Base-by-base conservation (phyloP, 495 filamentous ascomycete species). In the Penicillium psychrofluorescens region DNA sequence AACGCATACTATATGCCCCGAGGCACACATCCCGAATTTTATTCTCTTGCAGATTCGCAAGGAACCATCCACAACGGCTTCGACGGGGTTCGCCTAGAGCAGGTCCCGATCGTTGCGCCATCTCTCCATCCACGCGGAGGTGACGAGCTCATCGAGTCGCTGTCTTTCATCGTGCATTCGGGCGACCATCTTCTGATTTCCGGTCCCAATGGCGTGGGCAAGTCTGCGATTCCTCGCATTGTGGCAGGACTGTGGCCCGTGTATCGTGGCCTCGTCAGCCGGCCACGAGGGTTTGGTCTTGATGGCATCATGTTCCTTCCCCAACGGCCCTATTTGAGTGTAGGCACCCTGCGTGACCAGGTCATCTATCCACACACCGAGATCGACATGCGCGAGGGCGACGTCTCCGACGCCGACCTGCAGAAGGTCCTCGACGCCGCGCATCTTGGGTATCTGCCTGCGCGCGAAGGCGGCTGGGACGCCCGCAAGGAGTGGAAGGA, bases 221-320 rank as follows among this genome's bases (percentile, higher is more conserved):
- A 99, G 65, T 86, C 79, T 46, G 85, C 90, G 13, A 88, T 99
- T 44, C 72, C 94, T 0, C 84, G 94, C 27, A 81, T 96, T 27
- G 80, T 95, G 8, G 90, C 91, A 1, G 94, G 94, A 11, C 74
- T 99, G 11, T 99, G 94, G 94, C 94, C 94, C 1, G 84, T 91
- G 11, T 99, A 97, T 54, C 86, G 90, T 27, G 92, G 85, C 15
- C 75, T 99, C 6, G 88, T 95, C 29, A 89, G 84, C 42, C 81
- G 88, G 0, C 94, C 94, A 1, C 83, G 91, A 47, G 73, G 67
- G 13, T 76, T 83, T 27, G 92, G 90, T 22, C 71, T 84, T 45
- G 90, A 95, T 43, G 94, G 94, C 35, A 89, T 96, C 65, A 96
- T 99, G 90, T 95, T 97, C 71, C 79, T 97, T 34, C 90, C 94